A percentile compares a stretch with the other conserved stretches of the same genome.
Evolutionary conservation across 495 filamentous ascomycete species (phyloP).

Genomic region (Podospora conica): DNA sequence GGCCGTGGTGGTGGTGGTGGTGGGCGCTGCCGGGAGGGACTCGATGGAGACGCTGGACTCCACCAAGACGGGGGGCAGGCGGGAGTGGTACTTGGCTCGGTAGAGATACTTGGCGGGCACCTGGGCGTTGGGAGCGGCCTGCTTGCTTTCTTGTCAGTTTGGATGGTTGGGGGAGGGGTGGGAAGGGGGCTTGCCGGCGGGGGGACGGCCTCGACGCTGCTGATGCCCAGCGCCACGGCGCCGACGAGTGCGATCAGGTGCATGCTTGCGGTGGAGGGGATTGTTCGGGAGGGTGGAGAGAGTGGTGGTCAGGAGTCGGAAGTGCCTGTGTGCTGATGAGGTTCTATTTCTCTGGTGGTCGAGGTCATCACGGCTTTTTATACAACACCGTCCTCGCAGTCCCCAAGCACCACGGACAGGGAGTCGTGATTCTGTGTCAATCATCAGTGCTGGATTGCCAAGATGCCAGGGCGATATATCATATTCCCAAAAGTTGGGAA

Average conservation of each 20-base stretch:
- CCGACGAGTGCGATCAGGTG: conserved; percentile 15
- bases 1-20: not conserved
- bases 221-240: conserved; percentile 12
- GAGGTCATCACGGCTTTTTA: not conserved
- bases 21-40: not conserved
- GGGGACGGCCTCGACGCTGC: conserved; percentile 3
- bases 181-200: not conserved
- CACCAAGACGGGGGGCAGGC: not conserved
- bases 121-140: not conserved
- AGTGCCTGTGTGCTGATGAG: not conserved
- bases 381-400: not conserved
- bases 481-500: not conserved
- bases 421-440: not conserved
- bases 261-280: conserved; percentile 2
- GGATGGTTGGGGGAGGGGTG: not conserved
- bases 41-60: not conserved
- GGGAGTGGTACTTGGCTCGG: conserved; percentile 7
- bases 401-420: not conserved
- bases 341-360: not conserved
- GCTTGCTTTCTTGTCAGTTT: not conserved
- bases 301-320: not conserved
- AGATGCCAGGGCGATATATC: not conserved
- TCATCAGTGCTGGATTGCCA: not conserved
- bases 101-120: not conserved
- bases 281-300: not conserved